Evolutionary conservation across 176 grass and related monocot species (phyloP), one percentile per base, ranked within the genome.

Genomic region (Carex pumila): DNA sequence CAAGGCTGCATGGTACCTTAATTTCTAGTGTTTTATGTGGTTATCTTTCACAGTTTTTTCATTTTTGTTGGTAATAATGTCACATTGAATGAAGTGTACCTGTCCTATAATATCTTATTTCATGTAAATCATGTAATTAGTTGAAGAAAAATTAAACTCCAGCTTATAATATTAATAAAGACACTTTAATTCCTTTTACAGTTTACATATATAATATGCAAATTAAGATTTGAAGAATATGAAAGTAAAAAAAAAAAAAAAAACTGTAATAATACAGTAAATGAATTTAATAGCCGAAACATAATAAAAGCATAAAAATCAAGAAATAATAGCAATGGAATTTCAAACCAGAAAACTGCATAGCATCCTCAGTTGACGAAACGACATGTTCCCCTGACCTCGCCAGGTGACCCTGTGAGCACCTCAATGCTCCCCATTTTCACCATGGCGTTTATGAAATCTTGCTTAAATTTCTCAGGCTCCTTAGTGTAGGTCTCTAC

Each of bases 361-460:
- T 13, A 14, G 14, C 71, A 47, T 13, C 49, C 39, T 53, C 71
- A 74, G 71, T 74, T 74, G 12, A 74, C 71, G 2, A 30, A 13
- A 52, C 71, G 71, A 45, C 71, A 74, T 52, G 71, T 74, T 0
- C 71, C 71, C 78, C 88, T 84, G 52, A 87, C 53, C 22, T 89
- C 88, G 0, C 88, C 88, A 0, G 39, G 4, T 61, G 62, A 2
- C 1, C 62, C 71, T 0, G 79, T 87, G 63, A 83, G 81, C 8
- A 90, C 88, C 62, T 86, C 79, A 34, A 34, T 8, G 71, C 14
- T 47, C 12, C 84, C 79, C 88, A 90, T 79, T 60, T 90, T 90
- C 37, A 90, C 80, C 85, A 90, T 87, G 69, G 85, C 71, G 2
- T 4, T 11, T 39, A 60, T 10, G 45, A 49, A 49, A 10, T n/a